Base-by-base conservation (phyloP, 2,329 filamentous ascomycete species). In the Alternaria longipes region DNA sequence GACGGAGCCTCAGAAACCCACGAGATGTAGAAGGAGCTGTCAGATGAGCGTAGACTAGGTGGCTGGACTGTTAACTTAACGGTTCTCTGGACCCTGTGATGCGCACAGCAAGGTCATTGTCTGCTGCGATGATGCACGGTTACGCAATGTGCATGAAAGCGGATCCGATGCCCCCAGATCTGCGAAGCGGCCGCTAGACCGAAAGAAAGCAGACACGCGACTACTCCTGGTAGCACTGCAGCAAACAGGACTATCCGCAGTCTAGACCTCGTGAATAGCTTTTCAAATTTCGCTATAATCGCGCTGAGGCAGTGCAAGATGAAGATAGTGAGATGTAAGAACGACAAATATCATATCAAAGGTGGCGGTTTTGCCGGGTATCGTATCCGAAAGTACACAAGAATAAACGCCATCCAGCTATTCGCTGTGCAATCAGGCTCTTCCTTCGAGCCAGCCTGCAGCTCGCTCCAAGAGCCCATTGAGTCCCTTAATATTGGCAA, bases 391-490 rank as follows among this genome's bases (percentile, higher is more conserved):
- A 56, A 53, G 34, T 57, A 51, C 54, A 51, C 28, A 56, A 50
- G 40, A 52, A 18, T 38, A 36, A 59, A 55, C 45, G 51, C 46
- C 56, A 18, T 50, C 45, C 56, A 41, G 40, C 38, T 26, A 45
- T 26, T 26, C 34, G 26, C 38, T 44, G 46, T 50, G 24, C 14
- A 30, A 40, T 65, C 51, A 78, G 8, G 67, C 70, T 42, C 74
- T 67, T 9, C 77, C 73, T 46, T 79, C 78, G n/a, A 80, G 61
- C 64, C 75, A 75, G 16, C 65, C 68, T 7, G 79, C 78, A 38
- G 74, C 69, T 58, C 66, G 67, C 47, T 78, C 78, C 38, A 81
- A 61, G 24, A 68, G 49, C 18, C 66, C 62, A 57, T 80, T 80
- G 62, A 80, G 78, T 11, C 54, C 62, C 56, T 69, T 74, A 2